Base-by-base conservation (phyloP, 352 stramenopile genomes). In the Labyrinthula sp. region DNA sequence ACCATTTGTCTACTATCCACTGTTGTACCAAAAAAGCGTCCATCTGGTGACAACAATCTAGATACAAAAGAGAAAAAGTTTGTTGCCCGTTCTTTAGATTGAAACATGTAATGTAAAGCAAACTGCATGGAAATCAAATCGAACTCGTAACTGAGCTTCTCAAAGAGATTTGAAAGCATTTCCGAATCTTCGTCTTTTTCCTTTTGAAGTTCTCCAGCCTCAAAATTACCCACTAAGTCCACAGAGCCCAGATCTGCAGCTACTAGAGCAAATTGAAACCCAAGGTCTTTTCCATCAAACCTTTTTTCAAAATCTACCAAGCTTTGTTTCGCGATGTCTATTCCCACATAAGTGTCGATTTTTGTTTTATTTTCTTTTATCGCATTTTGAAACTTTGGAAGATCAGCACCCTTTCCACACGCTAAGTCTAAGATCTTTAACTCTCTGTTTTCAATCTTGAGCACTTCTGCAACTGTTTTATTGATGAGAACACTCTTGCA, bases 41-140 rank as follows among this genome's bases (percentile, higher is more conserved):
- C 85, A 27, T 83, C 84, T 54, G 86, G 69, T 18, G 72, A 66
- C 18, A 98, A 65, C 35, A 92, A 58, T 27, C 74, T 61, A 45
- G 79, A 78, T 3, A 95, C 72, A 27, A 82, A 92, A 28, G 72
- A 64, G 57, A 98, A 93, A 56, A 95, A 95, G 15, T 72, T 64
- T 24, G 64, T 61, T 1, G 87, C 82, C 12, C 82, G 71, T 50
- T 80, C 61, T 24, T 75, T 66, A 10, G 86, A 81, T 23, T 78
- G 73, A 70, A 95, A 95, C 85, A 96, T 95, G 71, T 98, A 98
- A 64, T 98, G 89, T 56, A 98, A 89, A 8, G 89, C 86, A 64
- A 98, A 97, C 67, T 98, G 89, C 59, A 95, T 94, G 31, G 73
- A 92, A n/a, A 92, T 78, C 14, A 95, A 71, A 61, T 94, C 78